These are phyloP conservation scores for Trichomonas gallinae DNA, from an alignment of 208 protist species.

Conservation along the genomic window DNA sequence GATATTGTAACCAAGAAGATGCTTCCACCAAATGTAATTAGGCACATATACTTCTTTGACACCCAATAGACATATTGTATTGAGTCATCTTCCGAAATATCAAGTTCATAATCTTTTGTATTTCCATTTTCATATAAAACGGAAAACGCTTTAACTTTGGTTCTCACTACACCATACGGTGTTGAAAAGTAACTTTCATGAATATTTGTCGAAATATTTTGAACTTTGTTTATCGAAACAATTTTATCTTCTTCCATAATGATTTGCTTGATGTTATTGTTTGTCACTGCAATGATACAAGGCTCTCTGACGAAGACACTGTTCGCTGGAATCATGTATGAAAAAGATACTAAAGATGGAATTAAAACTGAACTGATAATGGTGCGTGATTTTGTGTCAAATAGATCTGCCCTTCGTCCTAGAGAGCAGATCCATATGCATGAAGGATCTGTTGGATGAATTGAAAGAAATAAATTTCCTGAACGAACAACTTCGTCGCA, in stretches of 20 bases:
- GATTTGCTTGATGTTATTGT: not conserved
- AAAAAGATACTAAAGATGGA: not conserved
- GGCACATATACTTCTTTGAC: too few species aligned
- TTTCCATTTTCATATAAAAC: not conserved
- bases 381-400: not conserved
- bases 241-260: not conserved
- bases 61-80: too few species aligned
- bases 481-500: not conserved
- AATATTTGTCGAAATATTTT: not conserved
- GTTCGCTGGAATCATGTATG: not conserved
- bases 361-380: not conserved
- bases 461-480: not conserved
- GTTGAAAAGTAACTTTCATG: too few species aligned
- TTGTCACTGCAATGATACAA: not conserved
- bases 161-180: too few species aligned
- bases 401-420: not conserved
- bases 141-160: not conserved
- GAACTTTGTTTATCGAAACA: not conserved
- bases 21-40: too few species aligned
- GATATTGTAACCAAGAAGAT: too few species aligned
- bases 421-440: not conserved
- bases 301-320: not conserved
- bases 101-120: not conserved
- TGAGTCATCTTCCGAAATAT: too few species aligned
- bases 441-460: not conserved